Percentiles rank a stretch among this genome's conserved stretches.
Evolutionary conservation across 129 eudicot genomes (phyloP).

Genomic region (Chrysanthemum makinoi): DNA sequence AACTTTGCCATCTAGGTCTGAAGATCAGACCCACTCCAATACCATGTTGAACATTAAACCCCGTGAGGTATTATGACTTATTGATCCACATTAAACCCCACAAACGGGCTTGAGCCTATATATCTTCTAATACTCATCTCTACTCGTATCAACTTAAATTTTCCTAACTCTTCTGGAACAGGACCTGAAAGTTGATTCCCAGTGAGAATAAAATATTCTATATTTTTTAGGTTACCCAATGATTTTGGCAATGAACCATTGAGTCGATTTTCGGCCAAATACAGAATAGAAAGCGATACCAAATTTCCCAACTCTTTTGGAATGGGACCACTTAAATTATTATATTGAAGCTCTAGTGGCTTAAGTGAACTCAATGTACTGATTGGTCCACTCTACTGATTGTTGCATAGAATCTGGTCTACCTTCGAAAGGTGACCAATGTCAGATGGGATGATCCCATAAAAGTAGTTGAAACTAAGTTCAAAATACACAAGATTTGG

Average conservation of each 20-base stretch:
- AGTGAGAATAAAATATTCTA: no score
- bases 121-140: no score
- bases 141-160: no score
- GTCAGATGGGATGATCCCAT: slow-evolving; percentile 21
- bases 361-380: neutral
- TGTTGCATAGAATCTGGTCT: slow-evolving; percentile 22
- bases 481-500: slow-evolving; percentile 28
- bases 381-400: neutral
- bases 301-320: no score
- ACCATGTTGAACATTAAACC: no score
- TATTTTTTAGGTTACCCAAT: neutral
- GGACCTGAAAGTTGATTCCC: no score
- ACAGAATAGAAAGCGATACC: neutral
- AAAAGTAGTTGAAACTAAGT: slow-evolving; percentile 25
- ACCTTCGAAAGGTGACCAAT: slow-evolving; percentile 1
- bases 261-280: slow-evolving; percentile 30
- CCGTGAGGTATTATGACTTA: no score
- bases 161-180: no score
- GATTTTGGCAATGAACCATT: slow-evolving; percentile 26
- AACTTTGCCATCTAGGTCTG: no score
- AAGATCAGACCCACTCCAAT: no score
- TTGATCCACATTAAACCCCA: no score
- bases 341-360: slow-evolving; percentile 20
- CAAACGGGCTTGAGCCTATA: no score
- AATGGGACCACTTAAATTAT: slow-evolving; percentile 23